These are phyloP conservation scores for Neurospora discreta DNA, from an alignment of 495 filamentous ascomycete species.

Conservation along the genomic window DNA sequence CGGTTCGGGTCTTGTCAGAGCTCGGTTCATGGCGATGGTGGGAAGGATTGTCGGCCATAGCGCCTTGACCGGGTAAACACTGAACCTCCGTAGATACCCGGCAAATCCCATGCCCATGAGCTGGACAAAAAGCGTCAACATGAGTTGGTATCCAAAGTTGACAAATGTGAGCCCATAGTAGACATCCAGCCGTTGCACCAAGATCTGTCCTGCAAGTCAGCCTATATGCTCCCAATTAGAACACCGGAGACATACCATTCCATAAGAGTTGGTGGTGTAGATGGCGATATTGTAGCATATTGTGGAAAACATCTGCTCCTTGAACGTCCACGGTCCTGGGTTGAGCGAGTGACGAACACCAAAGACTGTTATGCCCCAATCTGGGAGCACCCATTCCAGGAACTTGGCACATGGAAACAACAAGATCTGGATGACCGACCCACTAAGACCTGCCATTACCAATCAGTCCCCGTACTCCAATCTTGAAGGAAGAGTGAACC, in stretches of 20 bases:
- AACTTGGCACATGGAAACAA: slow-evolving; percentile 26
- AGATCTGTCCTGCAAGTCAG: slow-evolving; percentile 8
- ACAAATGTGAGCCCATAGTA: slow-evolving; percentile 18
- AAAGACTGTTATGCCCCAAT: slow-evolving; percentile 20
- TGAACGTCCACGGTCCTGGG: slow-evolving; percentile 32
- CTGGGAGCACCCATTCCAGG: slow-evolving; percentile 17
- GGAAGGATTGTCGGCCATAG: slow-evolving; percentile 22
- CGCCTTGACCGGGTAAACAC: slow-evolving; percentile 30
- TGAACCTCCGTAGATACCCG: slow-evolving; percentile 37
- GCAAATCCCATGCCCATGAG: slow-evolving; percentile 35
- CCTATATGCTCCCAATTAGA: neutral
- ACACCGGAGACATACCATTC: slow-evolving; percentile 9
- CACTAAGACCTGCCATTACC: slow-evolving; percentile 15
- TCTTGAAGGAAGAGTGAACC: no score
- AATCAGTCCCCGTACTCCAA: neutral
- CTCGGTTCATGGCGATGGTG: slow-evolving; percentile 23
- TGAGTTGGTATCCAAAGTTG: slow-evolving; percentile 27
- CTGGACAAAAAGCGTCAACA: slow-evolving; percentile 27
- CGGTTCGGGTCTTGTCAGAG: slow-evolving; percentile 13
- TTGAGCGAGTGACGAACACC: slow-evolving; percentile 25
- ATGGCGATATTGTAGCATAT: slow-evolving; percentile 25
- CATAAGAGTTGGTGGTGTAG: slow-evolving; percentile 23
- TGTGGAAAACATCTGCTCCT: slow-evolving; percentile 34
- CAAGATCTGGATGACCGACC: slow-evolving; percentile 29
- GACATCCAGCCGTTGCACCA: slow-evolving; percentile 15